A percentile compares a stretch with the other conserved stretches of the same genome.
Evolutionary conservation across 2,329 filamentous ascomycete genomes (phyloP).

Genomic region (Trichoderma asperellum): DNA sequence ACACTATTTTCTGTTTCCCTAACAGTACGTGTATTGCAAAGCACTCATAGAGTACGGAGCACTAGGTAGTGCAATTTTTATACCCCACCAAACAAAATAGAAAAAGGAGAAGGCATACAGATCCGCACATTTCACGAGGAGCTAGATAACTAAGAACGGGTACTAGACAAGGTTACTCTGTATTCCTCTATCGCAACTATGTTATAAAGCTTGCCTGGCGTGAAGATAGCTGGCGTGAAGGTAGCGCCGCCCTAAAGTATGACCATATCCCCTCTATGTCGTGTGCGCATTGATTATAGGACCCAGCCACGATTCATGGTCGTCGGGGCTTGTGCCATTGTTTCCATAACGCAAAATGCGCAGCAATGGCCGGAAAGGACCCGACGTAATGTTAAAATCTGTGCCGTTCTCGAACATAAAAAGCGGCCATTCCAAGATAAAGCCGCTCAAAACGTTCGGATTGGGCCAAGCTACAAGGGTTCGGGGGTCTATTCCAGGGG

Average conservation of each 20-base stretch:
- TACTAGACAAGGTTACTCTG: background rate
- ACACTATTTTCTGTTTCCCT: no score
- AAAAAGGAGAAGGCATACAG: background rate
- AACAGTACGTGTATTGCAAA: background rate
- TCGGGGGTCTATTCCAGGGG: background rate
- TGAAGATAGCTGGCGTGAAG: no score
- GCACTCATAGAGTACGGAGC: background rate
- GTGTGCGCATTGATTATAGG: conserved; percentile 7
- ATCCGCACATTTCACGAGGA: background rate
- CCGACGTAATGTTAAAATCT: conserved; percentile 4
- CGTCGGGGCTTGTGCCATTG: background rate
- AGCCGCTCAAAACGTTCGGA: background rate
- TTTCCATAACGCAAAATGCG: conserved; percentile 6
- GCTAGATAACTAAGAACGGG: background rate
- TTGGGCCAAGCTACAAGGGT: background rate
- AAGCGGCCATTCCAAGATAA: background rate
- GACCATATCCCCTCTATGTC: conserved; percentile 22
- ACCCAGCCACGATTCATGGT: conserved; percentile 6
- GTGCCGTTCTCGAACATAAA: conserved; percentile 13
- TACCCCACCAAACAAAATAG: background rate
- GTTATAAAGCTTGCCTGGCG: background rate
- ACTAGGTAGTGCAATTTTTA: background rate
- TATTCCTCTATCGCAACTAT: background rate
- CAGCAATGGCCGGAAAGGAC: conserved; percentile 15
- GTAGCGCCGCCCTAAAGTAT: background rate